These are phyloP conservation scores for Balakata baccata DNA, from an alignment of 345 rosid genomes.

Conservation along the genomic window DNA sequence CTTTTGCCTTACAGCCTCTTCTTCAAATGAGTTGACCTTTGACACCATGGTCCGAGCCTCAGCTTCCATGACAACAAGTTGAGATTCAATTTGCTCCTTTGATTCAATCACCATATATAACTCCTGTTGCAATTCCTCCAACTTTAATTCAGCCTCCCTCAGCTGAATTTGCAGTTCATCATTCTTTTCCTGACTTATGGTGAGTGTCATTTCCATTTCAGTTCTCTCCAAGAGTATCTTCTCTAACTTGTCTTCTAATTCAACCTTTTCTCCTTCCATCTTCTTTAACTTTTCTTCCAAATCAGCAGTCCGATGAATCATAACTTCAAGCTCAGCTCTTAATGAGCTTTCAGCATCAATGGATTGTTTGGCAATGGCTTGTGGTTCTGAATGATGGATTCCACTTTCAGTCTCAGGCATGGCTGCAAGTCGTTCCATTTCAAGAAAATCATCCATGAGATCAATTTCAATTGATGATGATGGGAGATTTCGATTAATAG, in stretches of 20 bases:
- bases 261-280: slow-evolving; percentile 22
- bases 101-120: slow-evolving; percentile 40
- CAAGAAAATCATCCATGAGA: slow-evolving; percentile 97
- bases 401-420: slow-evolving; percentile 48
- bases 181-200: slow-evolving; percentile 37
- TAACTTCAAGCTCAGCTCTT: slow-evolving; percentile 47
- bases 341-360: slow-evolving; percentile 37
- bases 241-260: slow-evolving; percentile 46
- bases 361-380: slow-evolving; percentile 29
- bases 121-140: slow-evolving; percentile 52
- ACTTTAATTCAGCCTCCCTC: slow-evolving; percentile 43
- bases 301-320: slow-evolving; percentile 34
- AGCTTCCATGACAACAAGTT: slow-evolving; percentile 46
- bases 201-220: slow-evolving; percentile 58
- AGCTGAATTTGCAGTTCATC: slow-evolving; percentile 38
- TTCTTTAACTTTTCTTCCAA: slow-evolving; percentile 36
- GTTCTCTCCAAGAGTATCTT: slow-evolving; percentile 37
- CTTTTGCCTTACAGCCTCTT: no score
- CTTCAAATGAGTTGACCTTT: slow-evolving; percentile 48
- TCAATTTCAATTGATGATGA: slow-evolving; percentile 45
- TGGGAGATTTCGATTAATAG: slow-evolving; percentile 28
- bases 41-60: slow-evolving; percentile 43
- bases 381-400: slow-evolving; percentile 32
- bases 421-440: slow-evolving; percentile 78
- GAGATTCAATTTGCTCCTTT: slow-evolving; percentile 53